Evolutionary conservation across 331 rosid genomes (phyloP), one percentile per base, ranked within the genome.

Genomic region (Pyracantha coccinea): DNA sequence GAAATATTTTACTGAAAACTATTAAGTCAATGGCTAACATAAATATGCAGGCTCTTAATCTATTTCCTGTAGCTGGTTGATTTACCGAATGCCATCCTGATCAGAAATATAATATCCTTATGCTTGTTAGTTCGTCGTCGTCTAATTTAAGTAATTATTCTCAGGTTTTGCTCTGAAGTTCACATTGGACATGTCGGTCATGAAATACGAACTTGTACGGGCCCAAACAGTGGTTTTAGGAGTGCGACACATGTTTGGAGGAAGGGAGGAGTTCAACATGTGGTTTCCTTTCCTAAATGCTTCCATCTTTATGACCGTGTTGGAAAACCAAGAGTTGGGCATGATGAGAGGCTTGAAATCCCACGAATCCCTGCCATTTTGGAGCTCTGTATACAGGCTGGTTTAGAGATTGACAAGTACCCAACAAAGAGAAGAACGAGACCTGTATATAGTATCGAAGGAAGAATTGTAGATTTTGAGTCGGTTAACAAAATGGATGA

Each of bases 341-440:
- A 93, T 78, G 90, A 85, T 14, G 98, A 93, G 84, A 86, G 81
- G 83, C 72, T 60, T 60, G 24, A 2, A 29, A 57, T 86, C 68
- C 95, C 86, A 1, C 83, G 88, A 65, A 78, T 93, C 75, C 95
- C 97, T 68, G 96, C 97, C 83, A 83, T 93, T 60, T 60, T 87
- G 69, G 98, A 89, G 87, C 93, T 93, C 14, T 89, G 97, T 80
- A 83, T 90, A 77, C 98, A 93, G 82, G 96, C 98, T 31, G 98
- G 98, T 60, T 67, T 93, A 66, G 91, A 89, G 76, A 83, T 89
- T 68, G 79, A 59, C 31, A 85, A 83, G 64, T 86, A 57, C 80
- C 93, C 92, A 54, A 71, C 96, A 6, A 91, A 81, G 80, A 90
- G 98, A 86, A 87, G 96, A 86, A 88, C 81, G 15, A 89, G 87